A percentile compares a stretch with the other conserved stretches of the same genome.
Conservation (phyloP, 108 stramenopile genomes). For the Pinguiococcus pyrenoidosus region DNA sequence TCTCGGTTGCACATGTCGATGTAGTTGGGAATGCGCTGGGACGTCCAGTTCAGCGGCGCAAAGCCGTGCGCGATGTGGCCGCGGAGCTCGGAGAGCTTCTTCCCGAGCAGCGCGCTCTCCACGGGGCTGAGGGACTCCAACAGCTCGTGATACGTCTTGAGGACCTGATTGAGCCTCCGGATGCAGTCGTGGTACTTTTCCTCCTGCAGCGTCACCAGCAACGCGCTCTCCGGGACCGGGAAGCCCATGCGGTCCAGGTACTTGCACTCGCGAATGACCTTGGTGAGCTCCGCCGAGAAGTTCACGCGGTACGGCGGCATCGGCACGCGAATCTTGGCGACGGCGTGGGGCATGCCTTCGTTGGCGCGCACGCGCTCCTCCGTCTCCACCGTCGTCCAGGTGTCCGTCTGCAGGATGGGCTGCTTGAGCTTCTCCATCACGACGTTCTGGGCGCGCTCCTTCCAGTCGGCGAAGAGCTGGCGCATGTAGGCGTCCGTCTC, state of each 20-base stretch:
- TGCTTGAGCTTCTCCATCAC: slow-evolving; percentile 44
- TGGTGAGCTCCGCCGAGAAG: slow-evolving; percentile 36
- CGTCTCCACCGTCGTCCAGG: neutral
- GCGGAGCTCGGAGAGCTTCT: slow-evolving; percentile 38
- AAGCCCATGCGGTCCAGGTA: slow-evolving; percentile 57
- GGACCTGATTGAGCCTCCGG: slow-evolving; percentile 33
- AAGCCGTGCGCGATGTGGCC: slow-evolving; percentile 29
- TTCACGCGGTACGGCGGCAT: slow-evolving; percentile 48
- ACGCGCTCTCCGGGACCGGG: slow-evolving; percentile 47
- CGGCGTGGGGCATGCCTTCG: neutral
- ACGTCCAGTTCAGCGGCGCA: slow-evolving; percentile 54
- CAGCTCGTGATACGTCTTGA: slow-evolving; percentile 30
- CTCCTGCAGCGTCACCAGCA: slow-evolving; percentile 56
- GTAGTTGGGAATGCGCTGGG: slow-evolving; percentile 46
- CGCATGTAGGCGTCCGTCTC: slow-evolving; percentile 40
- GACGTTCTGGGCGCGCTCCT: slow-evolving; percentile 18
- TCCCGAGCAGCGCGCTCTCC: slow-evolving; percentile 30
- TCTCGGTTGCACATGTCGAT: slow-evolving; percentile 44
- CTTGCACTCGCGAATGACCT: slow-evolving; percentile 49
- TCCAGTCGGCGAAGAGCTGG: slow-evolving; percentile 42
- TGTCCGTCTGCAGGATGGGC: slow-evolving; percentile 35
- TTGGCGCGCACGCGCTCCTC: neutral
- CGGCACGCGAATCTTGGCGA: slow-evolving; percentile 23
- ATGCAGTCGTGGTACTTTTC: slow-evolving; percentile 45
- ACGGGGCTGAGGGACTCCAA: slow-evolving; percentile 21